Evolutionary conservation across 2,329 filamentous ascomycete genomes (phyloP).

Genomic region (Colletotrichum lupini): DNA sequence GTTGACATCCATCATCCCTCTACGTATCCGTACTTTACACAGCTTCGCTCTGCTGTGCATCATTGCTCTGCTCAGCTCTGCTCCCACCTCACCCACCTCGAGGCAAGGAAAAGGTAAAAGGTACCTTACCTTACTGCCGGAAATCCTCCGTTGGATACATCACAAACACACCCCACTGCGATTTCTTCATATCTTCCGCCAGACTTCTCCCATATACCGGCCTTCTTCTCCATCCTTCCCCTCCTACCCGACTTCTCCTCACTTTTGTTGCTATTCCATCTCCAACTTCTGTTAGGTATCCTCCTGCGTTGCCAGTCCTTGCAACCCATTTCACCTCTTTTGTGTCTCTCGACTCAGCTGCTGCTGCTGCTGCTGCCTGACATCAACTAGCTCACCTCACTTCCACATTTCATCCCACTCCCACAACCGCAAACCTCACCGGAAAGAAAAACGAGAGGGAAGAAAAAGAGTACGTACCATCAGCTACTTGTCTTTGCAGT

Average conservation of each 20-base stretch:
- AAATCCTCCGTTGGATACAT: background rate
- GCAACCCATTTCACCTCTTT: background rate
- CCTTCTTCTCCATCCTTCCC: background rate
- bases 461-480: constrained; percentile 23
- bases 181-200: background rate
- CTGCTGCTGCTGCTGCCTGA: background rate
- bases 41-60: background rate
- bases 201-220: background rate
- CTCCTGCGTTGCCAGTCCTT: background rate
- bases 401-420: background rate
- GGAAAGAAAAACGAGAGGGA: background rate
- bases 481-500: constrained; percentile 16
- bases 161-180: background rate
- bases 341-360: background rate
- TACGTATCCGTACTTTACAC: background rate
- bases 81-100: background rate
- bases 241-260: background rate
- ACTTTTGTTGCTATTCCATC: background rate
- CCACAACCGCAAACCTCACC: background rate
- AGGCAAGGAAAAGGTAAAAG: background rate
- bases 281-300: background rate
- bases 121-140: background rate
- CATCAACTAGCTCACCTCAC: background rate
- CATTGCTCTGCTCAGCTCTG: background rate
- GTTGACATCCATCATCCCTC: background rate